A percentile compares a stretch with the other conserved stretches of the same genome.
phyloP scores from a whole-genome alignment of 495 filamentous ascomycete species.

The Aspergillus egyptiacus region DNA sequence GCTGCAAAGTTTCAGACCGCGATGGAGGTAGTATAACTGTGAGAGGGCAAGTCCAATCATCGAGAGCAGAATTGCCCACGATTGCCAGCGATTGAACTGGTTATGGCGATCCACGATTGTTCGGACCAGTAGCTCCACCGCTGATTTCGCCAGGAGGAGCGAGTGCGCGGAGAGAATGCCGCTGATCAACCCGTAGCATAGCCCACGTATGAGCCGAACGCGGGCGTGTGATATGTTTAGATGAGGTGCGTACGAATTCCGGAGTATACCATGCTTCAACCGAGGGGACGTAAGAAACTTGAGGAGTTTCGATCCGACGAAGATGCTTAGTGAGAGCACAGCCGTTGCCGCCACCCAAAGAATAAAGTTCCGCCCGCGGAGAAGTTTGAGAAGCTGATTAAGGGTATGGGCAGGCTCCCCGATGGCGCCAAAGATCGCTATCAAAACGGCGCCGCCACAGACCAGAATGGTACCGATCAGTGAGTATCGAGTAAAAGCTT shows the following conservation, averaged over 20 bases:
- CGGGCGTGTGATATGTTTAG: constrained; percentile 34
- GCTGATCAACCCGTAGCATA: constrained; percentile 84
- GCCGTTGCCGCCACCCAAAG: constrained; percentile 82
- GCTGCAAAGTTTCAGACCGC: constrained; percentile 86
- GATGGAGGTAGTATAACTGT: constrained; percentile 92
- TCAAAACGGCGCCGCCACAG: constrained; percentile 76
- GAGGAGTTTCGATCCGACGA: constrained; percentile 51
- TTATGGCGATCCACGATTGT: constrained; percentile 83
- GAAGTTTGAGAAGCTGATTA: constrained; percentile 69
- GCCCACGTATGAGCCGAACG: constrained; percentile 75
- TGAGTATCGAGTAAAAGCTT: constrained; percentile 90
- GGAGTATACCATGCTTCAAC: constrained; percentile 24
- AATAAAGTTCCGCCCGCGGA: constrained; percentile 72
- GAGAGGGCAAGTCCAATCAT: constrained; percentile 78
- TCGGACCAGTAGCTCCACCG: constrained; percentile 91
- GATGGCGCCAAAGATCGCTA: constrained; percentile 90
- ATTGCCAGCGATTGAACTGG: constrained; percentile 96
- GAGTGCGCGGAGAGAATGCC: constrained; percentile 92
- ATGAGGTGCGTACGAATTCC: constrained; percentile 41
- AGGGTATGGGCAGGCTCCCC: constrained; percentile 90
- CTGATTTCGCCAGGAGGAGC: constrained; percentile 90
- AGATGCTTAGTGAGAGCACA: constrained; percentile 62
- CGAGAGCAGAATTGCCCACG: constrained; percentile 85
- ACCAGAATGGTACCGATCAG: constrained; percentile 85
- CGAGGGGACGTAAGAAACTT: constrained; percentile 45